Conservation (phyloP, 805 yeast species). For the Alloascoidea africana region DNA sequence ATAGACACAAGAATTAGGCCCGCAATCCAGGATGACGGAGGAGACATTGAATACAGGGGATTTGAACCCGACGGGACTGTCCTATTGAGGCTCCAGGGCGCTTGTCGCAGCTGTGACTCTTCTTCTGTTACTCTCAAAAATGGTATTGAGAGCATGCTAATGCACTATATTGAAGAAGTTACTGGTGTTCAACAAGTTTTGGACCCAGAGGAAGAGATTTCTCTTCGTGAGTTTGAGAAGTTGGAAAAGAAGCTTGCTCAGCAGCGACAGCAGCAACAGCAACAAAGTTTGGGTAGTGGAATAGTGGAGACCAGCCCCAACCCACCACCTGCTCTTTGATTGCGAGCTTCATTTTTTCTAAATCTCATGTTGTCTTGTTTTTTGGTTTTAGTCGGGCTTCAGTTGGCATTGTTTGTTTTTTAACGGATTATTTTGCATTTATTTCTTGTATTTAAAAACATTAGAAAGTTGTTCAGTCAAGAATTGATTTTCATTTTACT, state of each 20-base stretch:
- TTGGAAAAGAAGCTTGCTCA: constrained; percentile 44
- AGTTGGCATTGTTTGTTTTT: too few relatives aligned
- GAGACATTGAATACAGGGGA: constrained; percentile 82
- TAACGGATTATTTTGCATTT: too few relatives aligned
- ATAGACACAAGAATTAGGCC: constrained; percentile 93
- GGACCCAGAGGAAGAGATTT: constrained; percentile 64
- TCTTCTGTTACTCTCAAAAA: constrained; percentile 86
- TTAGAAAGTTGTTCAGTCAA: too few relatives aligned
- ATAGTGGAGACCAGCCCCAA: too few relatives aligned
- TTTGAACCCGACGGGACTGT: constrained; percentile 86
- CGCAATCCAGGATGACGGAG: constrained; percentile 97
- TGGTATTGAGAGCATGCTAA: constrained; percentile 96
- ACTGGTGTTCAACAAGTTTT: constrained; percentile 75
- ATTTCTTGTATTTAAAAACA: too few relatives aligned
- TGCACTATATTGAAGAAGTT: constrained; percentile 93
- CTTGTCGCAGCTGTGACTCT: constrained; percentile 86
- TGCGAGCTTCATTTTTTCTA: too few relatives aligned
- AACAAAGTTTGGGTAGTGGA: too few relatives aligned
- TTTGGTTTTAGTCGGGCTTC: too few relatives aligned
- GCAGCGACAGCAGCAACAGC: constrained; percentile 11
- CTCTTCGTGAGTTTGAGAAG: constrained; percentile 72
- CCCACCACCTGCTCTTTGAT: too few relatives aligned
- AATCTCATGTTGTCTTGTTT: too few relatives aligned
- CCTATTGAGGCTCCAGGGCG: constrained; percentile 81
- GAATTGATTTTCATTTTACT: too few relatives aligned